These are phyloP conservation scores for Melastoma malabathricum DNA, from an alignment of 345 rosid genomes.

Conservation along the genomic window DNA sequence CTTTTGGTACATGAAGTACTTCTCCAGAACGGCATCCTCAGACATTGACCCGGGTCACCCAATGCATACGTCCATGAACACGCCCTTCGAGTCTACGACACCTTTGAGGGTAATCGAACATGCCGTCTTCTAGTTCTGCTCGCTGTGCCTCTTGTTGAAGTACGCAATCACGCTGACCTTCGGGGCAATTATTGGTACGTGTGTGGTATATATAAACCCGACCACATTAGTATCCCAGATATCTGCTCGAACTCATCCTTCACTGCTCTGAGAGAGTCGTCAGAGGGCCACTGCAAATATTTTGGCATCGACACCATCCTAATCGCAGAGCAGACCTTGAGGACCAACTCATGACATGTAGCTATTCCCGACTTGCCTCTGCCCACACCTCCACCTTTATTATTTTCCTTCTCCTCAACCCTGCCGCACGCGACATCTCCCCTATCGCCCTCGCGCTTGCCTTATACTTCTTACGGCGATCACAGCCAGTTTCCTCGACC, in stretches of 20 bases:
- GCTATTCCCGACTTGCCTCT: slow-evolving; percentile 18
- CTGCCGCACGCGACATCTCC: slow-evolving; percentile 35
- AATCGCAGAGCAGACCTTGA: slow-evolving; percentile 15
- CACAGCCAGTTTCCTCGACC: too few relatives aligned
- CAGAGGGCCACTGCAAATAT: slow-evolving; percentile 18
- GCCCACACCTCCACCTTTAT: slow-evolving; percentile 10
- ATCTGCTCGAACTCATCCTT: slow-evolving; percentile 10
- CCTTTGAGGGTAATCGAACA: slow-evolving; percentile 19
- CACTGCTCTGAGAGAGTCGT: slow-evolving; percentile 3
- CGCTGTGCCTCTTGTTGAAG: slow-evolving; percentile 16
- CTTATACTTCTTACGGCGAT: slow-evolving; percentile 46
- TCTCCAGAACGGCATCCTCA: slow-evolving; percentile 15
- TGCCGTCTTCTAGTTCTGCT: slow-evolving; percentile 17
- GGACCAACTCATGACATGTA: slow-evolving; percentile 17
- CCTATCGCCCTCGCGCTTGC: slow-evolving; percentile 36
- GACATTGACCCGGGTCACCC: slow-evolving; percentile 21
- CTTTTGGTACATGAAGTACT: slow-evolving; percentile 11
- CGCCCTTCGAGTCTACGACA: slow-evolving; percentile 14
- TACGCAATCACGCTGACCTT: slow-evolving; percentile 17
- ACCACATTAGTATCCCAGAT: slow-evolving; percentile 14
- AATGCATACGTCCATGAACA: slow-evolving; percentile 16
- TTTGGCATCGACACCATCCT: slow-evolving; percentile 12
- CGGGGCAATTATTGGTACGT: slow-evolving; percentile 16
- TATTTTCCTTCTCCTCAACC: slow-evolving; percentile 9
- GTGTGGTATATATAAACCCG: slow-evolving; percentile 19